Conservation (phyloP, 2,329 filamentous ascomycete species). For the Sphaerulina vaccinii region DNA sequence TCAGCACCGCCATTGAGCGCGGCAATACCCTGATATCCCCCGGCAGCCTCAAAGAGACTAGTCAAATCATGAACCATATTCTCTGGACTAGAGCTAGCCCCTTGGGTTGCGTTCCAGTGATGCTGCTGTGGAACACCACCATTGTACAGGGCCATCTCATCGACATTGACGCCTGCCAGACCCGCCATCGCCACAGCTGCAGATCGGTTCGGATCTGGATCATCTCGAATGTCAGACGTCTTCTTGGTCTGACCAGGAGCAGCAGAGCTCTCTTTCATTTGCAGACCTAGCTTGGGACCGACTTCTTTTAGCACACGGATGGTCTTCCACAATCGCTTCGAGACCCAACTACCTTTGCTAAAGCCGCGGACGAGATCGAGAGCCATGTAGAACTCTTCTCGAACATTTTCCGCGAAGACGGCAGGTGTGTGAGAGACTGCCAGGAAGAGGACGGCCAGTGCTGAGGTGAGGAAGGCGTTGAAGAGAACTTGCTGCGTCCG, state of each 20-base stretch:
- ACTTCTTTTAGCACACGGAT: conserved; percentile 70
- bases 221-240: conserved; percentile 35
- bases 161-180: conserved; percentile 61
- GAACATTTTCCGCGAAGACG: conserved; percentile 65
- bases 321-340: conserved; percentile 70
- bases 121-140: conserved; percentile 22
- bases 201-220: conserved; percentile 57
- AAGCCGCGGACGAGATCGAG: conserved; percentile 72
- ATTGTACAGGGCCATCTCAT: conserved; percentile 54
- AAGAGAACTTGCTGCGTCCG: conserved; percentile 71
- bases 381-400: conserved; percentile 76
- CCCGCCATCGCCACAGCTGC: conserved; percentile 67
- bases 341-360: conserved; percentile 68
- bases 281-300: conserved; percentile 66
- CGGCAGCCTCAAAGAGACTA: conserved; percentile 63
- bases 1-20: conserved; percentile 30
- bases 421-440: conserved; percentile 73
- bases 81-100: conserved; percentile 56
- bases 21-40: conserved; percentile 44
- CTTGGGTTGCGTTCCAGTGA: conserved; percentile 24
- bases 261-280: conserved; percentile 29
- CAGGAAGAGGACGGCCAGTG: conserved; percentile 72
- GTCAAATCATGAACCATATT: conserved; percentile 63
- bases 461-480: conserved; percentile 75
- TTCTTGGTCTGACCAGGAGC: conserved; percentile 16